phyloP scores from a whole-genome alignment of 768 basidiomycete species.

The Tricholoma sp. region DNA sequence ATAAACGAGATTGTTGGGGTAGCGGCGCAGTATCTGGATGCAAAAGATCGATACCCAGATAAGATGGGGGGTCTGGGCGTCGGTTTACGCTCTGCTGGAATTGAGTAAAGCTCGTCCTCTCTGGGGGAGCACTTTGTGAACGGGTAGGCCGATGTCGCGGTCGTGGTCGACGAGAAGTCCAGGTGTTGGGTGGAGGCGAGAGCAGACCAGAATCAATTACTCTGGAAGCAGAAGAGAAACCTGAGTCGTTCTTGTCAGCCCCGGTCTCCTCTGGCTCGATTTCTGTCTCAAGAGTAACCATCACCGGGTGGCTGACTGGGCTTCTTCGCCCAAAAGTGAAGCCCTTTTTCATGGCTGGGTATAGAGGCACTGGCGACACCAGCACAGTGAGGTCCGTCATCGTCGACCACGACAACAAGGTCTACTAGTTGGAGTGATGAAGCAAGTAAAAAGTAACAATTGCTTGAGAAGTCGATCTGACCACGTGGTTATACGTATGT shows the following conservation, averaged over 20 bases:
- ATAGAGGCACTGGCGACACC: constrained; percentile 41
- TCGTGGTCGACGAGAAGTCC: constrained; percentile 27
- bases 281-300: constrained; percentile 39
- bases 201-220: constrained; percentile 31
- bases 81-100: not conserved
- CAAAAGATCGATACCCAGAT: not conserved
- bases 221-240: constrained; percentile 3
- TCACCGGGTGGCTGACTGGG: constrained; percentile 28
- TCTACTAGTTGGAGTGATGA: not conserved
- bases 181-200: constrained; percentile 46
- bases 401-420: constrained; percentile 1
- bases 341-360: constrained; percentile 26
- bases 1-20: constrained; percentile 11
- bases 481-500: too few relatives aligned
- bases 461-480: too few relatives aligned
- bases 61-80: not conserved
- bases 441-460: too few relatives aligned
- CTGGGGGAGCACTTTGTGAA: constrained; percentile 45
- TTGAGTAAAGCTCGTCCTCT: constrained; percentile 17
- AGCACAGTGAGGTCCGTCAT: constrained; percentile 53
- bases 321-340: constrained; percentile 29
- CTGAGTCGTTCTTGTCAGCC: constrained; percentile 1
- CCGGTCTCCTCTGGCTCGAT: constrained; percentile 17
- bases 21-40: constrained; percentile 7
- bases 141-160: constrained; percentile 37